A percentile compares a stretch with the other conserved stretches of the same genome.
These are phyloP conservation scores for Baudoinia panamericana DNA, from an alignment of 495 filamentous ascomycete species.

Conservation along the genomic window DNA sequence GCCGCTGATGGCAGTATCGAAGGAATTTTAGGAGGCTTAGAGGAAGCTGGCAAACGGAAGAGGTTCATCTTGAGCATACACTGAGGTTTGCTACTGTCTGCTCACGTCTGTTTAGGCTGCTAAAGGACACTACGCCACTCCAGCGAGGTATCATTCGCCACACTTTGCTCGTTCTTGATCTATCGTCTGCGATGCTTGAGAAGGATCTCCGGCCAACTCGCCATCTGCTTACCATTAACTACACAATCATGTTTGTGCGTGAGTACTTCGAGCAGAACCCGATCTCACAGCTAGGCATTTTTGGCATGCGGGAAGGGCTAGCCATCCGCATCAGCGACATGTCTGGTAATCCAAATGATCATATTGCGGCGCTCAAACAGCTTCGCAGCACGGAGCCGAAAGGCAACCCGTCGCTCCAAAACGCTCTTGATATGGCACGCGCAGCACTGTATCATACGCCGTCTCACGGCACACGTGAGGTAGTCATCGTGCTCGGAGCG, in stretches of 20 bases:
- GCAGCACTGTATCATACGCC: constrained; percentile 83
- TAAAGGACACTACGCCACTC: constrained; percentile 84
- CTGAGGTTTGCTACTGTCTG: background rate
- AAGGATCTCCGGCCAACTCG: constrained; percentile 85
- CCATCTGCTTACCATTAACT: constrained; percentile 67
- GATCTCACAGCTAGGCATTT: constrained; percentile 85
- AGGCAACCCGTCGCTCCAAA: constrained; percentile 82
- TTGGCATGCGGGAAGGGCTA: constrained; percentile 82
- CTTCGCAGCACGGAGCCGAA: constrained; percentile 67
- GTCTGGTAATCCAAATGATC: constrained; percentile 79
- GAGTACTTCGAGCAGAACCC: constrained; percentile 99
- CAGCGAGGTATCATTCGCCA: constrained; percentile 96
- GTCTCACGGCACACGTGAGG: constrained; percentile 81
- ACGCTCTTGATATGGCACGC: constrained; percentile 87
- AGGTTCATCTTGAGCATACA: constrained; percentile 36
- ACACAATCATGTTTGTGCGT: constrained; percentile 73
- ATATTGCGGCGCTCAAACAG: constrained; percentile 61
- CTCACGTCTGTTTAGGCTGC: constrained; percentile 38
- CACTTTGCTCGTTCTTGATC: constrained; percentile 80
- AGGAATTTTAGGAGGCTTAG: constrained; percentile 51
- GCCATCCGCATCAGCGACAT: constrained; percentile 76
- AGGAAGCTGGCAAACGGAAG: constrained; percentile 62
- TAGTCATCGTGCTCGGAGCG: constrained; percentile 84
- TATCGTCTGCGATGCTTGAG: constrained; percentile 85
- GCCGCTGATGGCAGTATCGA: constrained; percentile 63